Evolutionary conservation across 768 basidiomycete species (phyloP), one percentile per base, ranked within the genome.

Genomic region (Galerina marginata): DNA sequence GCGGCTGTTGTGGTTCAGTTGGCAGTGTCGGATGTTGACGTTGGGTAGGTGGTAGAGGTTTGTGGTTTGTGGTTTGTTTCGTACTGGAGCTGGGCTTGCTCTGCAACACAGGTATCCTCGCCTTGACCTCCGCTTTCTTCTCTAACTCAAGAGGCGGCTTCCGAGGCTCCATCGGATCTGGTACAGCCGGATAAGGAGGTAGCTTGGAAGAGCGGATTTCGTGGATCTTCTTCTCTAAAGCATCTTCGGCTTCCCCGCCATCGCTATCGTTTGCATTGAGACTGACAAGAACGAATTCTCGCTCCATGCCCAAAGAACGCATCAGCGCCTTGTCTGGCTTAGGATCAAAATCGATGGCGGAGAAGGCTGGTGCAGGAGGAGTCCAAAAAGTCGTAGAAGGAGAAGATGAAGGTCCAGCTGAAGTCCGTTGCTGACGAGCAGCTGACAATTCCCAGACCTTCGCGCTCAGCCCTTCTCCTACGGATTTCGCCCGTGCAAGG

Each of bases 121-220:
- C 29, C 29, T 33, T 7, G 5, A 3, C 29, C 29, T 33, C 7
- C 29, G 4, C 29, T 2, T 33, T 33, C 29, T 33, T 49, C 37
- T 63, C 58, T 0, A 44, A 26, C 7, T 33, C 29, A 33, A 33
- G 29, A 20, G 61, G 45, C 1, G 65, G 47, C 11, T 59, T 59
- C 37, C 61, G 55, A 6, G 58, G 53, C 14, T 58, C 54, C n/a
- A 46, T 39, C 6, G 61, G 49, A 44, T 73, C 65, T 2, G 72
- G 67, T 2, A 72, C 33, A 2, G 63, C 39, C 1, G 75, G 77
- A 47, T 74, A 77, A 7, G 65, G 51, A 0, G 77, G 70, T 7
- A 76, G 62, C 15, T 73, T 25, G 5, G 33, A 42, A 1, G 57
- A 58, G 15, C 76, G 72, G 6, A 77, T 73, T 20, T 71, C 55